These are phyloP conservation scores for Dendrostoma leiphaemia DNA, from an alignment of 2,329 filamentous ascomycete species.

Conservation along the genomic window DNA sequence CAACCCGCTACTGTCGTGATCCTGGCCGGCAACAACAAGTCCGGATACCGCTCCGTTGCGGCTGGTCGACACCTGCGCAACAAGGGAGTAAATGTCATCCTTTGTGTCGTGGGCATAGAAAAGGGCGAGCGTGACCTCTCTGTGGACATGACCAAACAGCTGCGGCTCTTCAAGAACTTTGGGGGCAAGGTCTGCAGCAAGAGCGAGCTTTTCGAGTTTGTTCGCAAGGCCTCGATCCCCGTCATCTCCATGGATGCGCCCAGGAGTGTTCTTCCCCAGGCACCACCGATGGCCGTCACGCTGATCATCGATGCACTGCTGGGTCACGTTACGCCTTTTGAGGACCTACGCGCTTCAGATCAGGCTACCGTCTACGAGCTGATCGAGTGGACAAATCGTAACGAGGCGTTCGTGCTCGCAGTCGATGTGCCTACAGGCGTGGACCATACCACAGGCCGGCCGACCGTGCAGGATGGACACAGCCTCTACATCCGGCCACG, in stretches of 20 bases:
- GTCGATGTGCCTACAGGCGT: slow-evolving; percentile 92
- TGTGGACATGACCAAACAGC: slow-evolving; percentile 76
- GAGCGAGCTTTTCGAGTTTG: slow-evolving; percentile 58
- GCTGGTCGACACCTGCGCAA: slow-evolving; percentile 85
- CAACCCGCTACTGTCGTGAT: slow-evolving; percentile 57
- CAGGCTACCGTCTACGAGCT: slow-evolving; percentile 84
- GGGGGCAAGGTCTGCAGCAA: slow-evolving; percentile 70
- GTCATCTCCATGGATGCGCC: slow-evolving; percentile 35
- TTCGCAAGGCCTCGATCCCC: slow-evolving; percentile 45
- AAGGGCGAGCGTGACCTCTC: slow-evolving; percentile 75
- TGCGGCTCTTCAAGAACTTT: slow-evolving; percentile 80
- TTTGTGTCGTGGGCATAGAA: slow-evolving; percentile 83
- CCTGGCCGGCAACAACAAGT: slow-evolving; percentile 93
- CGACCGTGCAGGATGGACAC: slow-evolving; percentile 67
- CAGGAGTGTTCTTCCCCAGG: slow-evolving; percentile 36
- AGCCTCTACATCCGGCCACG: slow-evolving; percentile 78
- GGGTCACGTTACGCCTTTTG: slow-evolving; percentile 82
- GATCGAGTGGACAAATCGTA: slow-evolving; percentile 91
- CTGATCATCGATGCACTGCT: slow-evolving; percentile 88
- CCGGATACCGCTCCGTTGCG: slow-evolving; percentile 78
- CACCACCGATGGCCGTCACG: slow-evolving; percentile 64
- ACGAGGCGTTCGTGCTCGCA: slow-evolving; percentile 76
- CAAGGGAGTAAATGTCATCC: slow-evolving; percentile 74
- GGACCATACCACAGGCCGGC: slow-evolving; percentile 71
- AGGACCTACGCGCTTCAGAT: slow-evolving; percentile 79